A percentile compares a stretch with the other conserved stretches of the same genome.
These are phyloP conservation scores for Solanum chiquidenum DNA, from an alignment of 257 asterid species.

Conservation along the genomic window DNA sequence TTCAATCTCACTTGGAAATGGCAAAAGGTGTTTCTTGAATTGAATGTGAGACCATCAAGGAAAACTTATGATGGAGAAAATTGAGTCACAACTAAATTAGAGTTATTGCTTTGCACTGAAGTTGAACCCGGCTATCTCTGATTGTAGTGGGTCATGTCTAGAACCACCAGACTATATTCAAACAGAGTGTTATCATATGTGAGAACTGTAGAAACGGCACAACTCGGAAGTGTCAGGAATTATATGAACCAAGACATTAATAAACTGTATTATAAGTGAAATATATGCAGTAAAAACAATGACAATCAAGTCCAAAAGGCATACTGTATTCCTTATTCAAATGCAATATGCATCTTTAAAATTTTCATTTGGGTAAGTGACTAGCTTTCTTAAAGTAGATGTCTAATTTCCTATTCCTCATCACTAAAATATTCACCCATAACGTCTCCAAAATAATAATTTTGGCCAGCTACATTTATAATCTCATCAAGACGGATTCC, in stretches of 20 bases:
- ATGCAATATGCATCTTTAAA: not conserved
- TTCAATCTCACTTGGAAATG: not conserved
- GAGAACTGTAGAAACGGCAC: not conserved
- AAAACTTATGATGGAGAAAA: not conserved
- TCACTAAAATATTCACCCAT: not conserved
- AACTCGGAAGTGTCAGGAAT: not conserved
- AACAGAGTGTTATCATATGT: not conserved
- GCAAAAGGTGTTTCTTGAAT: not conserved
- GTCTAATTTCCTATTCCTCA: not conserved
- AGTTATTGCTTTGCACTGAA: not conserved
- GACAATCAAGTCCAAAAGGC: not conserved
- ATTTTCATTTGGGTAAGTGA: not conserved
- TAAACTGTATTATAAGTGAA: not conserved
- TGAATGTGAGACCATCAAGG: not conserved
- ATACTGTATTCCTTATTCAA: not conserved
- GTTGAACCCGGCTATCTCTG: not conserved
- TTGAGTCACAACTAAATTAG: not conserved
- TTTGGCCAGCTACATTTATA: not conserved
- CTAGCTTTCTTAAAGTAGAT: not conserved
- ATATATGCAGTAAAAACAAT: not conserved
- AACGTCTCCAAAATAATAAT: not conserved
- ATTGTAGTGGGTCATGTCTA: not conserved
- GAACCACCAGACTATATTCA: not conserved
- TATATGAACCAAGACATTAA: not conserved
- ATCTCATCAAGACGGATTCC: not conserved